Base-by-base conservation (phyloP, 345 rosid species). In the Reutealis trisperma region DNA sequence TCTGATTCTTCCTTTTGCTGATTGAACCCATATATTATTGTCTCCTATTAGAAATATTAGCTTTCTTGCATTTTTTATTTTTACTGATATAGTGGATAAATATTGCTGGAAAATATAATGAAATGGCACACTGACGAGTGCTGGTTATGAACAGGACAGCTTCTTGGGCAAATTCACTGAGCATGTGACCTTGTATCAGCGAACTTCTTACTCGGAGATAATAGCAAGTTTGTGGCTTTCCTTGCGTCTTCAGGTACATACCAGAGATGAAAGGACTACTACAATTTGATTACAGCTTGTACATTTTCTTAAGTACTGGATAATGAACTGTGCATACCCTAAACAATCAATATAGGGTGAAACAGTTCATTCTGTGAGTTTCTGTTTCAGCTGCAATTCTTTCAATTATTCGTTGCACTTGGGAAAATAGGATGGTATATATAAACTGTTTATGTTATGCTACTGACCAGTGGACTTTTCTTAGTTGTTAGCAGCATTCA, bases 141-240 rank as follows among this genome's bases (percentile, higher is more conserved):
- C 63, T 57, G 62, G 75, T 78, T 59, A 59, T 79, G 78, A 68
- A 77, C 92, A 95, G 99, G 90, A 82, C 22, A 80, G 80, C 80
- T 95, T 93, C 78, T 73, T 86, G 81, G 81, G 69, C 63, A 91
- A 84, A 77, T 93, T 95, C 79, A 88, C 72, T 7, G 89, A 84
- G 84, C 88, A 87, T 79, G 85, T 93, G 67, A 67, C 83, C 30
- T 63, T 87, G 83, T 95, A 95, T 84, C 97, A 91, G 73, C 82
- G 87, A 84, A 95, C 99, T 75, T 91, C 96, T 25, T 90, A 85
- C 85, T 86, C 97, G 1, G 99, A 93, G 87, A 81, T 82, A 63
- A 87, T 80, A 75, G 96, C 96, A 49, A 93, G 96, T 84, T 89
- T 95, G 84, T 95, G 98, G 99, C 98, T 95, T 84, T 91, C 99